Percentiles rank a stretch among this genome's conserved stretches.
Evolutionary conservation across 2,329 filamentous ascomycete species (phyloP).

Genomic region (Claviceps purpurea): DNA sequence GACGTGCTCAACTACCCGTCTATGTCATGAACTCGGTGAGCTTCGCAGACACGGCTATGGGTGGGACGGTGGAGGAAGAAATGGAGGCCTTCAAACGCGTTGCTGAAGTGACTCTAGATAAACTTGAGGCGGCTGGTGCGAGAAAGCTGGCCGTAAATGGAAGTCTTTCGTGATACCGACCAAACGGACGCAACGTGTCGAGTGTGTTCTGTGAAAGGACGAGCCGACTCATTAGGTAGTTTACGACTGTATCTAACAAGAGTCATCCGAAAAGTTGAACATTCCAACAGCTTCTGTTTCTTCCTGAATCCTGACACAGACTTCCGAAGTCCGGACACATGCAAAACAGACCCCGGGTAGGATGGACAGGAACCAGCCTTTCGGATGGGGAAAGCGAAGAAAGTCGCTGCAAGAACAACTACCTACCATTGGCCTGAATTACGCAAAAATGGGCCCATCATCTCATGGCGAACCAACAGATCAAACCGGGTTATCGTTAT

Average conservation of each 20-base stretch:
- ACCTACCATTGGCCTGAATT: neutral
- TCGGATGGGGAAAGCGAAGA: neutral
- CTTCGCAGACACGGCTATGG: conserved; percentile 58
- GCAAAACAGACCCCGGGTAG: neutral
- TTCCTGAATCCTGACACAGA: neutral
- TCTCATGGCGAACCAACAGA: neutral
- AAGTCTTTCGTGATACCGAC: neutral
- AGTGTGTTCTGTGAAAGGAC: neutral
- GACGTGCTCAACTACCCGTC: conserved; percentile 57
- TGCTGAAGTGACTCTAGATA: conserved; percentile 46
- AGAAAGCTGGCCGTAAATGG: conserved; percentile 3
- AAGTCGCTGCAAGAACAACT: neutral
- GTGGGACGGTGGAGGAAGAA: conserved; percentile 80
- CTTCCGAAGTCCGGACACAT: too few species aligned
- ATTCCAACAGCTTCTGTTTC: neutral
- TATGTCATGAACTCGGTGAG: conserved; percentile 86
- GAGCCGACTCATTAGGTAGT: neutral
- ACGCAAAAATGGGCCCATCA: neutral
- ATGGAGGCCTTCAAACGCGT: conserved; percentile 75
- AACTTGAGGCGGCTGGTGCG: conserved; percentile 12
- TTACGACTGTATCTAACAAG: neutral
- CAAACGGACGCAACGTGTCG: neutral
- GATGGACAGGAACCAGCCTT: neutral
- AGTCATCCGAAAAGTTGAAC: neutral
- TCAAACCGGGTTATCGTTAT: conserved; percentile 25